Base-by-base conservation (phyloP, 169 alveolate species). In the Eimeria tenella region DNA sequence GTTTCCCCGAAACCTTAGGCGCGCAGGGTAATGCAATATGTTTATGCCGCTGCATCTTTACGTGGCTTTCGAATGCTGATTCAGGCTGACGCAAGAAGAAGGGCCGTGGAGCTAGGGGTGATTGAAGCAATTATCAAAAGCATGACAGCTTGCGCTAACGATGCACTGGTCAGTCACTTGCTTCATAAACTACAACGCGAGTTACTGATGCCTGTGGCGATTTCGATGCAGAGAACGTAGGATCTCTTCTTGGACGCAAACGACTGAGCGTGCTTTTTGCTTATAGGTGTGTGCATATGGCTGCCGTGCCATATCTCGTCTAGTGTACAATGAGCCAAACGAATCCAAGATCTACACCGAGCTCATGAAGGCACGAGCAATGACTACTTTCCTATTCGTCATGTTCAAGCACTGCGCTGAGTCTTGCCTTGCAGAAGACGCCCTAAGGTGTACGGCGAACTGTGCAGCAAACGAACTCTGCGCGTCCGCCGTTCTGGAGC, bases 311-410 rank as follows among this genome's bases (percentile, higher is more conserved):
- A 52, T 91, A 23, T 79, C 95, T 8, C 95, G 86, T 19, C 86
- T 91, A 74, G 92, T 91, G 25, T 91, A 91, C 92, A 73, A 42
- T 11, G 92, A 91, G 83, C 92, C 91, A 11, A 65, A 91, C 25
- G 60, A 60, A 53, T 91, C 95, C 15, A 73, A 65, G 92, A 68
- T 91, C 68, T 91, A 91, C 68, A 60, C 86, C 21, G 92, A 91
- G 10, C 86, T 91, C 2, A 63, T 91, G 75, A 77, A 63, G 50
- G n/a, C 70, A 5, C 53, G 95, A 13, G 95, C 89, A 56, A 91
- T 91, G 91, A 91, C 95, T 4, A 71, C 95, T 9, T 58, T 91
- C 65, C 92, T 91, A n/a, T 91, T 91, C 52, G 95, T 91, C 23
- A 71, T 91, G 70, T 86, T 91, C 52, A 91, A 91, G 56, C 95